phyloP scores from a whole-genome alignment of 306 rosid species.

The Geum urbanum region DNA sequence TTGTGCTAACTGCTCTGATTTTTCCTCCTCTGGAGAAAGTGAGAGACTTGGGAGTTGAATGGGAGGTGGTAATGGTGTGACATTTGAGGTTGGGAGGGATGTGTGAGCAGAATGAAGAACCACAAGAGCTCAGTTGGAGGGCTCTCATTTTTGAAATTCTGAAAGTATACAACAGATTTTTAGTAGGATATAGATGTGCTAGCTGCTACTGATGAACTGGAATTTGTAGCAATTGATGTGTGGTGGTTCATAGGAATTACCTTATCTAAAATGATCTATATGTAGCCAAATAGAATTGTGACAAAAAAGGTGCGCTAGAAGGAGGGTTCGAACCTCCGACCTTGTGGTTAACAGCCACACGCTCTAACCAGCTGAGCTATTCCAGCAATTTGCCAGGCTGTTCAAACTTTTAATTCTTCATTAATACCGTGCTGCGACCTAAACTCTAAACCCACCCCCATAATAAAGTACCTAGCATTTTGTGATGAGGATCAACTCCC shows the following conservation, averaged over 20 bases:
- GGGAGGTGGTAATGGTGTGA: conserved; percentile 34
- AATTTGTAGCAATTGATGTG: conserved; percentile 16
- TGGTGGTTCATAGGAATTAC: conserved; percentile 31
- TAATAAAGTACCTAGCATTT: too few species aligned
- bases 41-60: conserved; percentile 34
- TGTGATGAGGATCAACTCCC: too few species aligned
- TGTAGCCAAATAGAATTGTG: neutral
- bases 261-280: conserved; percentile 39
- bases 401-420: too few species aligned
- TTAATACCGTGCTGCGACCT: too few species aligned
- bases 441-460: too few species aligned
- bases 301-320: conserved; percentile 37
- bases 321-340: conserved; percentile 86
- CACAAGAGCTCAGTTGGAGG: conserved; percentile 37
- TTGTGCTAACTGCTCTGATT: conserved; percentile 58
- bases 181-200: neutral
- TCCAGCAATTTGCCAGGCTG: conserved; percentile 36
- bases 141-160: conserved; percentile 36
- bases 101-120: conserved; percentile 31
- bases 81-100: conserved; percentile 30
- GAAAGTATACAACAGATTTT: neutral
- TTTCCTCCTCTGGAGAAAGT: conserved; percentile 32
- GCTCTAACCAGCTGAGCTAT: conserved; percentile 87
- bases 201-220: conserved; percentile 3
- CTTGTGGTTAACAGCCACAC: conserved; percentile 94